Evolutionary conservation across 768 basidiomycete species (phyloP).

Genomic region (Suillus subalutaceus): DNA sequence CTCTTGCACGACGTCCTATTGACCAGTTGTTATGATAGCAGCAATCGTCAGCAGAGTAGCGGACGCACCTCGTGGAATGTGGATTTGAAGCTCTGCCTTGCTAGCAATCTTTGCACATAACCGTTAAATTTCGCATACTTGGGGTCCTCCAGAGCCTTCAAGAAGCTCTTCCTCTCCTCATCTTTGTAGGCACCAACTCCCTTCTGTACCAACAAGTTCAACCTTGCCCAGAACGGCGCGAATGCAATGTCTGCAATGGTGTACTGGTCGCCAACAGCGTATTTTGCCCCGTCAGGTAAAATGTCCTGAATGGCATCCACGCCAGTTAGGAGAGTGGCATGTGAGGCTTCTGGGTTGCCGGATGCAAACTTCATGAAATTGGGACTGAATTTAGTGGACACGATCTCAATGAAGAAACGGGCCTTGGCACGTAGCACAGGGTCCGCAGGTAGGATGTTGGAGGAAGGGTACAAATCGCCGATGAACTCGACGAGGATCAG

Average conservation of each 20-base stretch:
- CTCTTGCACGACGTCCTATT: slow-evolving; percentile 19
- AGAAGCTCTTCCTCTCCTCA: slow-evolving; percentile 49
- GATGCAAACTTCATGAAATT: slow-evolving; percentile 11
- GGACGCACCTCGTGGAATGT: slow-evolving; percentile 58
- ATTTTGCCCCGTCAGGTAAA: slow-evolving; percentile 45
- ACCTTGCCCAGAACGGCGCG: slow-evolving; percentile 61
- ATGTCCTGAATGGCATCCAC: slow-evolving; percentile 54
- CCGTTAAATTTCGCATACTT: slow-evolving; percentile 54
- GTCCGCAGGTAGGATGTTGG: slow-evolving; percentile 53
- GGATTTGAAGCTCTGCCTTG: slow-evolving; percentile 53
- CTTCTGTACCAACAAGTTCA: slow-evolving; percentile 46
- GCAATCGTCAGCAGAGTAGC: too few relatives aligned
- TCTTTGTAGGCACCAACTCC: slow-evolving; percentile 54
- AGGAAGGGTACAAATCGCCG: slow-evolving; percentile 57
- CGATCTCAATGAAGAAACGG: slow-evolving; percentile 64
- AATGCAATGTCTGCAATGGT: slow-evolving; percentile 68
- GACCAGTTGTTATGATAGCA: neutral
- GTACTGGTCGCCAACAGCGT: slow-evolving; percentile 33
- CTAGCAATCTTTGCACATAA: slow-evolving; percentile 51
- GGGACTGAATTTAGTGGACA: slow-evolving; percentile 48
- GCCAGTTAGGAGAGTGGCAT: slow-evolving; percentile 35
- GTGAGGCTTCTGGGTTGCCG: neutral
- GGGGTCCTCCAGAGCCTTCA: slow-evolving; percentile 39
- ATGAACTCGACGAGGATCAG: slow-evolving; percentile 68
- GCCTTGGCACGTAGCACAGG: slow-evolving; percentile 59